phyloP scores from a whole-genome alignment of 768 basidiomycete genomes.

The Serpula lacrymans region DNA sequence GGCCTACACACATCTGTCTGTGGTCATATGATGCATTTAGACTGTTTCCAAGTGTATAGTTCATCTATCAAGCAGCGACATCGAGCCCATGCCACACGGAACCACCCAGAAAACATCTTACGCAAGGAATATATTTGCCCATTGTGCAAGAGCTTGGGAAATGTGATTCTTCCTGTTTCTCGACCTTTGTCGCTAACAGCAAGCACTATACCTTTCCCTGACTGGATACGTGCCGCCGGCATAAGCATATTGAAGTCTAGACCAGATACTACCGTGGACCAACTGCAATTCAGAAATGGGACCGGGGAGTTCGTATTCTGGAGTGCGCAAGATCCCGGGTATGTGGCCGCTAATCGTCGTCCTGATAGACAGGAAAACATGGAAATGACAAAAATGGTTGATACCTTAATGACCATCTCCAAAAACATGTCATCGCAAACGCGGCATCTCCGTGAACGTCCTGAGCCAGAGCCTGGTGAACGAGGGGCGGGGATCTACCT shows the following conservation, averaged over 20 bases:
- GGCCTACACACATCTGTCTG: constrained; percentile 87
- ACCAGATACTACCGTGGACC: constrained; percentile 68
- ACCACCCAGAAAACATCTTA: constrained; percentile 93
- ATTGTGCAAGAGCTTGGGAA: constrained; percentile 93
- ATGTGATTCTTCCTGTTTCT: constrained; percentile 84
- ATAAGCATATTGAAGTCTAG: constrained; percentile 86
- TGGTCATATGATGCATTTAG: constrained; percentile 95
- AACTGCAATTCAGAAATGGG: constrained; percentile 71
- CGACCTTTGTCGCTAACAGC: constrained; percentile 40
- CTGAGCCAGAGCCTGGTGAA: constrained; percentile 67
- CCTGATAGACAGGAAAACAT: constrained; percentile 49
- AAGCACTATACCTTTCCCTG: constrained; percentile 65
- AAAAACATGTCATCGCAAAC: constrained; percentile 84
- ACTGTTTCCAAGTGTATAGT: constrained; percentile 91
- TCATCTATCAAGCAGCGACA: constrained; percentile 84
- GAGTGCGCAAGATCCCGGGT: constrained; percentile 78
- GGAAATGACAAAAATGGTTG: constrained; percentile 77
- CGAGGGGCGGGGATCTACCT: constrained; percentile 86
- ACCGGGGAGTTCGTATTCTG: constrained; percentile 90
- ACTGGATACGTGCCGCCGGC: constrained; percentile 88
- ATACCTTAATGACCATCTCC: constrained; percentile 76
- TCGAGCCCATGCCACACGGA: constrained; percentile 81
- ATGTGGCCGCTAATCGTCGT: constrained; percentile 51
- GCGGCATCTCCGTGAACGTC: constrained; percentile 73
- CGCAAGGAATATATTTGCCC: constrained; percentile 96